Evolutionary conservation across 441 rosid genomes (phyloP).

Genomic region (Erodium moschatum): DNA sequence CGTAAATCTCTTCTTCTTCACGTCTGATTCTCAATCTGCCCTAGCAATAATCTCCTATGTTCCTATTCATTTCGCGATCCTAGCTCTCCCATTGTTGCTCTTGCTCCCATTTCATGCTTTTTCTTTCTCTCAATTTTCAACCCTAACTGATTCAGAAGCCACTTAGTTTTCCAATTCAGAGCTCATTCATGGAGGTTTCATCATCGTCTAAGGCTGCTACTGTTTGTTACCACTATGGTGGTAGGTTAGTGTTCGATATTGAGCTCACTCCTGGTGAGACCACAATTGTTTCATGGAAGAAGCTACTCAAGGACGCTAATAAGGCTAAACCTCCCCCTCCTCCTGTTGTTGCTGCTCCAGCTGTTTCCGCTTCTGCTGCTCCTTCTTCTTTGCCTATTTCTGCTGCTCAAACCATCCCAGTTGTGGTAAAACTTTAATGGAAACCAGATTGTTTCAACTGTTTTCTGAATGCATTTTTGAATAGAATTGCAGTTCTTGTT

Average conservation of each 20-base stretch:
- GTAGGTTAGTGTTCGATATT: slow-evolving; percentile 29
- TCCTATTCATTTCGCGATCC: not conserved
- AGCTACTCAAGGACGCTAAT: slow-evolving; percentile 25
- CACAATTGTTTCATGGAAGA: slow-evolving; percentile 39
- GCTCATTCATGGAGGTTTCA: slow-evolving; percentile 16
- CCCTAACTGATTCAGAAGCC: not conserved
- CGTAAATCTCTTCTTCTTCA: not conserved
- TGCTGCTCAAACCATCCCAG: slow-evolving; percentile 5
- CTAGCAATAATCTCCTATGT: not conserved
- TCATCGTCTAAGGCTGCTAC: slow-evolving; percentile 5
- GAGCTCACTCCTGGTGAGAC: slow-evolving; percentile 36
- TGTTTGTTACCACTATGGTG: slow-evolving; percentile 7
- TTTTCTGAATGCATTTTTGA: not conserved
- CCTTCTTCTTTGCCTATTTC: not conserved
- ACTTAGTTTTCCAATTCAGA: not conserved
- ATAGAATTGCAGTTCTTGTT: not conserved
- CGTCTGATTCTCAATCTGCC: not conserved
- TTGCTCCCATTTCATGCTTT: not conserved
- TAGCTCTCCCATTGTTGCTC: slow-evolving; percentile 4
- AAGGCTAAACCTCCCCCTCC: slow-evolving; percentile 5
- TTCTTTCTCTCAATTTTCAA: not conserved
- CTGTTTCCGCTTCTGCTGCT: slow-evolving; percentile 12
- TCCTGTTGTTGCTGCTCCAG: slow-evolving; percentile 5
- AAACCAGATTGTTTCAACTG: not conserved
- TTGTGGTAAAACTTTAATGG: slow-evolving; percentile 22